Base-by-base conservation (phyloP, 352 stramenopile species). In the Phytophthora citricola region DNA sequence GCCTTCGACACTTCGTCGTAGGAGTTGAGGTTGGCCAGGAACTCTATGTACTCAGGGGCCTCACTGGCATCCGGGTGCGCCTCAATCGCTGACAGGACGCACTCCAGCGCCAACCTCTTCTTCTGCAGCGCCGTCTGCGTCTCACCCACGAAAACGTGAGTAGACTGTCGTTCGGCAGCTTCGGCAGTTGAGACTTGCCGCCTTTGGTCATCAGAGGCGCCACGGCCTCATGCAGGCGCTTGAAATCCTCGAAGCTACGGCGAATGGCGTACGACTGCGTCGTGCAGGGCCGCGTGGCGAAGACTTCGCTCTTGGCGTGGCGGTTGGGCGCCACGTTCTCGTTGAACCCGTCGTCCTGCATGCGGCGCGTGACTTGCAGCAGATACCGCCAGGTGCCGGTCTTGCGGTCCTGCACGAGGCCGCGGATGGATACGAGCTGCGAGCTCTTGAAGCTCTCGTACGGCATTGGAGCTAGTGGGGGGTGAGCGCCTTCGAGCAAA, bases 371-470 rank as follows among this genome's bases (percentile, higher is more conserved):
- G 56, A 92, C 76, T 49, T 84, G 80, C 41, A 91, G 67, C 29
- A 90, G 48, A 73, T 89, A 91, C 65, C 88, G 84, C 83, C 83
- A 91, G 9, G 78, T 82, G 60, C 81, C 82, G 10, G 80, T 90
- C 39, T 75, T 69, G 14, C 73, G 59, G 62, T 91, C 83, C 61
- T 90, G 81, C 54, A 85, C 76, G n/a, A 91, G 80, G n/a, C 83
- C 76, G 32, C 80, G 83, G 73, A 91, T 91, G 45, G 75, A 63
- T 39, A 86, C 81, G 50, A 81, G 75, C 49, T 91, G 79, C 62
- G 81, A 78, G 27, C 75, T 83, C 44, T 78, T 81, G 62, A 92
- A 92, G 74, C 83, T 92, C 63, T 92, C 83, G 83, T 92, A 92
- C 29, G 81, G 81, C 83, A 92, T 92, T 8, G 45, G 46, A 17